Evolutionary conservation across 2,329 filamentous ascomycete genomes (phyloP), one percentile per base, ranked within the genome.

Genomic region (Ophiosphaerella korrae): DNA sequence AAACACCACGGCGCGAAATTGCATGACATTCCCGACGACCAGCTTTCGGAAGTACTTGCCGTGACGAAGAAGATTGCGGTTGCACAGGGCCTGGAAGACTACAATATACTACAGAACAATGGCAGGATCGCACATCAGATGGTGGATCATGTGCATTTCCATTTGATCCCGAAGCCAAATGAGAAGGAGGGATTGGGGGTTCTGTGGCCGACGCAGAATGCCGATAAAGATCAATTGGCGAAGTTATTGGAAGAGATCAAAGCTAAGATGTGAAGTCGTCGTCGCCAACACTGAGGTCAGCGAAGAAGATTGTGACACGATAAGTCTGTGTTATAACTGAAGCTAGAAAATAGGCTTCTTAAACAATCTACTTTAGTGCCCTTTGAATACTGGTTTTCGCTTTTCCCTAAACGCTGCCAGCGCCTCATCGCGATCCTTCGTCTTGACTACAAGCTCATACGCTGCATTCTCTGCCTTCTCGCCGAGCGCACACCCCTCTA

Each of bases 101-200:
- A 91, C 81, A 99, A 99, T 71, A 84, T 99, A 42, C 79, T 99
- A 52, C 94, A 99, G 79, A 99, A 99, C 78, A 99, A 99, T 70
- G 94, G 94, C 45, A 81, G 84, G 18, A 84, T 93, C 67, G 94
- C 94, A 14, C 94, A 99, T 75, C 94, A 97, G 78, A 81, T 88
- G 58, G 93, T 99, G 55, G 88, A 91, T 62, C 94, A 99, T 78
- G 93, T 95, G 62, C 92, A 97, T 74, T 93, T 99, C 76, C 94
- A 99, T 71, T 88, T 97, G 85, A 99, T 99, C 57, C 94, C 94
- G 32, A 99, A 99, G 81, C 93, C 94, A 44, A 95, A 90, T 67
- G 79, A 87, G 65, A 69, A 80, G 32, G 89, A 97, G 73, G 94
- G 94, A 6, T 79, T 99, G 44, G 85, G 83, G 4, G 82, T 97